phyloP scores from a whole-genome alignment of 768 basidiomycete species.

The Mycena belliarum region DNA sequence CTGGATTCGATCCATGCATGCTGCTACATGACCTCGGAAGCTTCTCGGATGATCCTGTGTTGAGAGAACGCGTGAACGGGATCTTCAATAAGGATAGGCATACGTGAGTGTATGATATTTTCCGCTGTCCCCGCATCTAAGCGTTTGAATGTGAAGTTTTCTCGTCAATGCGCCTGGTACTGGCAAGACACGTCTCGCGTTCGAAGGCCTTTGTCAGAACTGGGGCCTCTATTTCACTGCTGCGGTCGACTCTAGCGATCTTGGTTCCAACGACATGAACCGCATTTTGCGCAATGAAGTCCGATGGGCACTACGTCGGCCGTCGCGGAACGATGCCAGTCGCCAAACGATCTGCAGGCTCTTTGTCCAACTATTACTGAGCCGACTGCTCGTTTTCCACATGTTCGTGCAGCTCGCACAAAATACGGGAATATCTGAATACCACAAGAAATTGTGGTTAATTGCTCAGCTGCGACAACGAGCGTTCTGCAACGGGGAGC shows the following conservation, averaged over 20 bases:
- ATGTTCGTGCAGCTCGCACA: neutral
- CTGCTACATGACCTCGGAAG: neutral
- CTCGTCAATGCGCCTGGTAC: neutral
- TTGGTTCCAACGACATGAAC: neutral
- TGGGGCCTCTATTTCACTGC: constrained; percentile 1
- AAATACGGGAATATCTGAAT: neutral
- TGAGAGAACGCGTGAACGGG: neutral
- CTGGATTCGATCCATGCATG: neutral
- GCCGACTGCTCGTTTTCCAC: neutral
- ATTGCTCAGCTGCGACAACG: neutral
- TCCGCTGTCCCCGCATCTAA: too few species aligned
- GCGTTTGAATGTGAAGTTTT: neutral
- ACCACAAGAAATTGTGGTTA: neutral
- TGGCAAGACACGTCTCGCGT: neutral
- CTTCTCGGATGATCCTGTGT: neutral
- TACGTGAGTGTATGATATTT: neutral
- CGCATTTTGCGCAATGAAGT: neutral
- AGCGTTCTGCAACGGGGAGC: neutral
- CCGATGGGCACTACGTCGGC: too few species aligned
- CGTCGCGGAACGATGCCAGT: too few species aligned
- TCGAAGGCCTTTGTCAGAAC: neutral
- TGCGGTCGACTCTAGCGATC: neutral
- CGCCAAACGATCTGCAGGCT: neutral
- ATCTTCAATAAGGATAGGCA: neutral
- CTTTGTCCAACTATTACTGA: neutral